phyloP scores from a whole-genome alignment of 2,329 filamentous ascomycete species.

The Tolypocladium amazonense region DNA sequence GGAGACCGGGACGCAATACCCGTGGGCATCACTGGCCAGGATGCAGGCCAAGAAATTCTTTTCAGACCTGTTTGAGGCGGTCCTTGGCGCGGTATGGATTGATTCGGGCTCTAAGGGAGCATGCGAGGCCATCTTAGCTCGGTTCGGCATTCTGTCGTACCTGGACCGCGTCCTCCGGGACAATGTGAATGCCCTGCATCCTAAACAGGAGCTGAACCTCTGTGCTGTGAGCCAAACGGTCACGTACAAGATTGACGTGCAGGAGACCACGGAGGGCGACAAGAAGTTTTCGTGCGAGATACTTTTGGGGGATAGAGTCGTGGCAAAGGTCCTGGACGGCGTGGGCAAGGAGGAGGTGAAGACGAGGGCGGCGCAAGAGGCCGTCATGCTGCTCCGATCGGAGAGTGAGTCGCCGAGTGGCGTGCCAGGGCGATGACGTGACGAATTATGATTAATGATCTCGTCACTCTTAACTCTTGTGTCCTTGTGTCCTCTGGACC shows the following conservation, averaged over 20 bases:
- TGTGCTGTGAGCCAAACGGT: slow-evolving; percentile 42
- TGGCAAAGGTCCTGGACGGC: slow-evolving; percentile 35
- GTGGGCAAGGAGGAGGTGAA: slow-evolving; percentile 40
- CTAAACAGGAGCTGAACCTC: slow-evolving; percentile 58
- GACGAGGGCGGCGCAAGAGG: slow-evolving; percentile 43
- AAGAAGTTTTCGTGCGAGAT: slow-evolving; percentile 34
- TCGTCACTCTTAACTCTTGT: neutral
- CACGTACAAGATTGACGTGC: slow-evolving; percentile 34
- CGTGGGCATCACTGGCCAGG: slow-evolving; percentile 62
- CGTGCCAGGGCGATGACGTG: neutral
- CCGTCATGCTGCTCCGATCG: slow-evolving; percentile 25
- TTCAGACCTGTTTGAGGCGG: slow-evolving; percentile 71
- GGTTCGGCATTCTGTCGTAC: slow-evolving; percentile 54
- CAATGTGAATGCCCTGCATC: slow-evolving; percentile 46
- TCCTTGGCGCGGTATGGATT: slow-evolving; percentile 75
- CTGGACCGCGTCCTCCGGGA: slow-evolving; percentile 51
- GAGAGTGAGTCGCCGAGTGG: slow-evolving; percentile 4
- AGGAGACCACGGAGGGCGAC: slow-evolving; percentile 9
- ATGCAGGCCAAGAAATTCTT: slow-evolving; percentile 65
- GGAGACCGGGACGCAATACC: slow-evolving; percentile 44
- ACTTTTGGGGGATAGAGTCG: slow-evolving; percentile 31
- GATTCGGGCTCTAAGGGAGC: slow-evolving; percentile 55
- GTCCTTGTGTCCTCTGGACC: neutral
- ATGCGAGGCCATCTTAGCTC: slow-evolving; percentile 51
- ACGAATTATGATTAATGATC: neutral